Evolutionary conservation across 208 protist species (phyloP).

Genomic region (Trypanosoma vivax): DNA sequence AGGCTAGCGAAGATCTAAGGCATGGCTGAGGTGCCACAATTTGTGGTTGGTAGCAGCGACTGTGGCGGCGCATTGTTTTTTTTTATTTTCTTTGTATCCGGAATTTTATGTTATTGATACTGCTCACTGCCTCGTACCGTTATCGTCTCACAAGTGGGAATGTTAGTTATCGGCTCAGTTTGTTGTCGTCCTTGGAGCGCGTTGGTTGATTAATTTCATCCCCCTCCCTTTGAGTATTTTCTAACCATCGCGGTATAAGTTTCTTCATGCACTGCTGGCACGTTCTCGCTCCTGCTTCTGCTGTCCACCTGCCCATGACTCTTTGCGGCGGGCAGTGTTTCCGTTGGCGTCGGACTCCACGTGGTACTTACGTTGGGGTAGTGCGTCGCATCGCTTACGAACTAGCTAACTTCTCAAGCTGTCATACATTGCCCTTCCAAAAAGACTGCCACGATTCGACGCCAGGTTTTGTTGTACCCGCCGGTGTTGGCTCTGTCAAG

Average conservation of each 20-base stretch:
- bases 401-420: constrained; percentile 9
- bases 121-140: too few species aligned
- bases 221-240: not conserved
- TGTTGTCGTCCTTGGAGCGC: not conserved
- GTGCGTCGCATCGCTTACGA: constrained; percentile 40
- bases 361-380: constrained; percentile 45
- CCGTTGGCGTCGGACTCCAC: constrained; percentile 44
- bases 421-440: too few species aligned
- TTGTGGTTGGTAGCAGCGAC: too few species aligned
- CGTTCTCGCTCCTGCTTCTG: constrained; percentile 24
- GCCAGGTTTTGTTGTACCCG: too few species aligned
- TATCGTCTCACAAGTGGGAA: too few species aligned
- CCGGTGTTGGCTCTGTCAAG: too few species aligned
- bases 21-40: too few species aligned
- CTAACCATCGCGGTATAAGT: not conserved
- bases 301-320: constrained; percentile 42
- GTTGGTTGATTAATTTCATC: not conserved
- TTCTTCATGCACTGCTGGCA: constrained; percentile 21
- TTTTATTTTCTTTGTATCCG: too few species aligned
- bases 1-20: too few species aligned
- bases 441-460: too few species aligned
- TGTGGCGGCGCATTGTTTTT: too few species aligned
- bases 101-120: too few species aligned
- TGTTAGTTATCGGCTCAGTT: not conserved
- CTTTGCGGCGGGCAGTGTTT: constrained; percentile 76